Base-by-base conservation (phyloP, 805 yeast genomes). In the Zygoascus biomembranicola region DNA sequence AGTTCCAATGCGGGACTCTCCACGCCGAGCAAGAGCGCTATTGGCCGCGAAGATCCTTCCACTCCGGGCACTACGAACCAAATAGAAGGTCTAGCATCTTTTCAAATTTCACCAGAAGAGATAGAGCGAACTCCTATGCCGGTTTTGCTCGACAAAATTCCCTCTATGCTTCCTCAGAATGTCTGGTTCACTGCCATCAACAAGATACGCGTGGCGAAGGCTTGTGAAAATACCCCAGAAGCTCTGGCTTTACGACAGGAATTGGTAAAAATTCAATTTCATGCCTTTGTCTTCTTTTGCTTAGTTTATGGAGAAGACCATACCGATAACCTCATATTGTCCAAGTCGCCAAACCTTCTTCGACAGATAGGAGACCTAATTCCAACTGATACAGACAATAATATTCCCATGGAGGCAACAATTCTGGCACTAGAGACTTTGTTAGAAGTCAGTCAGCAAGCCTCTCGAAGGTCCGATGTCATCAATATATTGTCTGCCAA, bases 401-500 rank as follows among this genome's bases (percentile, higher is more conserved):
- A 16, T n/a, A 76, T 85, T 8, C 77, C 88, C 0, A 63, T 63
- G 23, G 78, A 74, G 1, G 73, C 87, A 1, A 76, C 83, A 55
- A 68, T 77, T 44, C 77, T 82, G 43, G 87, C 92, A 1, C 66
- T 83, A 49, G 79, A 81, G 55, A 78, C 90, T 0, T 72, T 90
- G 51, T 86, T 85, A 57, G 79, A 83, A 57, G 79, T 88, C 5
- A 77, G 95, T 1, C 72, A 77, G 19, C 82, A 81, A 61, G 80
- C 81, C 47, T 76, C 77, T 3, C 85, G 90, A 79, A 84, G 90
- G 16, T 75, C 84, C 49, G 97, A 90, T 59, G 75, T 90, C 20
- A 74, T 90, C 51, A 76, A 89, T 54, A 82, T 87, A 11, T 67
- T 90, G 58, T 88, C 94, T 19, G 97, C 94, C 9, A 88, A 88